Conservation (phyloP, 768 basidiomycete species). For the Termitomyces heimii region DNA sequence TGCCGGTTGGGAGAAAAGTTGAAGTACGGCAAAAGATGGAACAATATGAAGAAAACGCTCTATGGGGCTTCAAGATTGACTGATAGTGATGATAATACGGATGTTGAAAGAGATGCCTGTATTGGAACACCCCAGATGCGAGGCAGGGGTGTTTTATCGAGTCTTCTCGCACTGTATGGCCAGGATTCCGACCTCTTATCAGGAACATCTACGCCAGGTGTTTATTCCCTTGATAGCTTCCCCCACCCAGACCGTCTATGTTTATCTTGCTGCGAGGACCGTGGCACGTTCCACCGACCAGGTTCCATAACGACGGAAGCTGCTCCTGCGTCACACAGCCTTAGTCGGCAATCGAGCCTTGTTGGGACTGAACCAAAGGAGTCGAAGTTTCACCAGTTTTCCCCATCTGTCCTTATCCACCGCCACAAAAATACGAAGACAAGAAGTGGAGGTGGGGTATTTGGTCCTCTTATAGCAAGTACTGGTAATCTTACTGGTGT, state of each 20-base stretch:
- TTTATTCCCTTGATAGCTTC: not conserved
- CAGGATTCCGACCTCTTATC: constrained; percentile 19
- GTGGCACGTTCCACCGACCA: not conserved
- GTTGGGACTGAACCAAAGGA: not conserved
- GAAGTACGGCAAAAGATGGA: constrained; percentile 1
- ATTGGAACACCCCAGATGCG: constrained; percentile 8
- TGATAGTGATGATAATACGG: constrained; percentile 8
- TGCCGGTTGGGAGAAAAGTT: not conserved
- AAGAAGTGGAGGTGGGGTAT: constrained; percentile 52
- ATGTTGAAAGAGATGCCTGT: constrained; percentile 18
- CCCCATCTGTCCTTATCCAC: constrained; percentile 1
- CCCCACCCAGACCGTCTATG: not conserved
- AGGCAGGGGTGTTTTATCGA: constrained; percentile 55
- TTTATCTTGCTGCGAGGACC: not conserved
- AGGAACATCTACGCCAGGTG: constrained; percentile 15
- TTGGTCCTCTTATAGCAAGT: constrained; percentile 67
- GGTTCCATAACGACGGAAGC: not conserved
- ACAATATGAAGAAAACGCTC: constrained; percentile 10
- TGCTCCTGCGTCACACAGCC: not conserved
- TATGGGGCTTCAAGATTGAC: constrained; percentile 9
- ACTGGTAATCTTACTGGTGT: constrained; percentile 61
- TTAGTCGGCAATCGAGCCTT: not conserved
- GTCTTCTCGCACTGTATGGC: constrained; percentile 60
- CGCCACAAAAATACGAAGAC: constrained; percentile 22
- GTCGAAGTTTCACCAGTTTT: not conserved